Evolutionary conservation across 1,284 basidiomycete species (phyloP), one percentile per base, ranked within the genome.

Genomic region (Boletellus deceptivus): DNA sequence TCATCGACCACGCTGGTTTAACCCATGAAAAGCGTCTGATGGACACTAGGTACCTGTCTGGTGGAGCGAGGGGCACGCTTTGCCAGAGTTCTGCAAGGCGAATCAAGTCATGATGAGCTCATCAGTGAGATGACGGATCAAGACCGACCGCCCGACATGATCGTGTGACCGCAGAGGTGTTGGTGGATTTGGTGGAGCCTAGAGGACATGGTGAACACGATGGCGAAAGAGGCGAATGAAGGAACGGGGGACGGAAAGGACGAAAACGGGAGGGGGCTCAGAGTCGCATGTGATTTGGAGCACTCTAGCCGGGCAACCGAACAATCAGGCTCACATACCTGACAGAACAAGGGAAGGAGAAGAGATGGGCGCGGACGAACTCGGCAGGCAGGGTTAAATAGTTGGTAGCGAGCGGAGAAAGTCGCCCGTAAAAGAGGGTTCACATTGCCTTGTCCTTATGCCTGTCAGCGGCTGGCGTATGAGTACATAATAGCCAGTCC

Each of bases 11-110:
- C 39, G 53, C 29, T 50, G 38, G n/a, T 22, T 52, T 17, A 47
- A 55, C 34, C 13, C 18, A 40, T 17, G 41, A 17, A 13, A 51
- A 49, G 52, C 42, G 40, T 35, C 34, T 31, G 37, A 35, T 29
- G 49, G 42, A 16, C 18, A 43, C 4, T 49, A 47, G 65, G 29
- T 43, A 84, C 83, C 85, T 88, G 65, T 92, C 89, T 20, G 89
- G 86, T 38, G 90, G 90, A 27, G 91, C 89, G 54, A 89, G 81
- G 31, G 89, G 86, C 22, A 92, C 86, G 49, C 72, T 66, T 52
- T 83, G 73, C 86, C 87, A 91, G 45, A 73, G 70, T 74, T 89
- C 88, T 89, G 68, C 35, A 53, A 43, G 38, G 52, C 39, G 46
- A 59, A 53, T 58, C 37, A 43, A 46, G 50, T 51, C 29, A 46